Evolutionary conservation across 768 basidiomycete genomes (phyloP).

Genomic region (Panaeolus cyanescens): DNA sequence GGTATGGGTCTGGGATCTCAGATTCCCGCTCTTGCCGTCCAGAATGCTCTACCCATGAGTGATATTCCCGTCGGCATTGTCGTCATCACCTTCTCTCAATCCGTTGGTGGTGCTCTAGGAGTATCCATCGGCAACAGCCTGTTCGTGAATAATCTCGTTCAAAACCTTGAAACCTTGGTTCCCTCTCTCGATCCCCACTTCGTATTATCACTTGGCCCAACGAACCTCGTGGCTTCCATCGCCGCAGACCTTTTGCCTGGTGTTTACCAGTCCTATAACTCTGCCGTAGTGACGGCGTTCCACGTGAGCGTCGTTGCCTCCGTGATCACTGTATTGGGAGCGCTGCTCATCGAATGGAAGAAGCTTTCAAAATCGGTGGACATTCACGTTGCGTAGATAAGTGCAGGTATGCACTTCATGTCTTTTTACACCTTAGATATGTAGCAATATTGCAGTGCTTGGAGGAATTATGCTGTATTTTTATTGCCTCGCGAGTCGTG

Average conservation of each 20-base stretch:
- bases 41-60: conserved; percentile 8
- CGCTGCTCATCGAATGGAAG: background rate
- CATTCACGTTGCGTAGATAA: background rate
- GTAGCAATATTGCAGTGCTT: too few species aligned
- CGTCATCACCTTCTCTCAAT: conserved; percentile 10
- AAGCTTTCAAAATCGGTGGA: background rate
- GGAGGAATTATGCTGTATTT: too few species aligned
- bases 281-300: background rate
- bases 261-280: background rate
- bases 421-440: too few species aligned
- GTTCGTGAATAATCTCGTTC: conserved; percentile 7
- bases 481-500: too few species aligned
- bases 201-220: conserved; percentile 4
- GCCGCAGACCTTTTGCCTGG: background rate
- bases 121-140: conserved; percentile 7
- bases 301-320: background rate
- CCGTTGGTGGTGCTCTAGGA: conserved; percentile 7
- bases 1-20: conserved; percentile 9
- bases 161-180: background rate
- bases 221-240: background rate
- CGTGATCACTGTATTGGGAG: background rate
- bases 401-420: background rate
- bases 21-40: conserved; percentile 7
- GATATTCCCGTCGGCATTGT: conserved; percentile 10
- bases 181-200: conserved; percentile 1